Conservation (phyloP, 1,284 basidiomycete genomes). For the Sanghuangporus sanghuang region DNA sequence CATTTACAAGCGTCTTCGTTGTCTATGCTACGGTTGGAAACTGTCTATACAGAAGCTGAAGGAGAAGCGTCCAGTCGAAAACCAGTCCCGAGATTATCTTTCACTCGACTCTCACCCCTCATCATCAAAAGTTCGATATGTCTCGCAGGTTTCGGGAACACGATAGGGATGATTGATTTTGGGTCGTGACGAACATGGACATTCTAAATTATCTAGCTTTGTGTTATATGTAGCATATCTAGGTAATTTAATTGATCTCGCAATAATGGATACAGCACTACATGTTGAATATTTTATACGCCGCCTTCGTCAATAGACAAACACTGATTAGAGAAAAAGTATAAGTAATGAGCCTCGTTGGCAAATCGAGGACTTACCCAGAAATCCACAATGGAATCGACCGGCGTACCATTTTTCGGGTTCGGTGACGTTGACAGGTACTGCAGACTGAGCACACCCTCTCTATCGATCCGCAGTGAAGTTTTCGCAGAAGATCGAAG, state of each 20-base stretch:
- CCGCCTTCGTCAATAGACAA: slow-evolving; percentile 12
- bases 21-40: slow-evolving; percentile 24
- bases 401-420: slow-evolving; percentile 36
- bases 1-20: slow-evolving; percentile 47
- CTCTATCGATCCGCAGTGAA: slow-evolving; percentile 76
- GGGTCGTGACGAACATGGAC: neutral
- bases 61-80: slow-evolving; percentile 23
- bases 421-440: slow-evolving; percentile 75
- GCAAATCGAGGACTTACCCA: slow-evolving; percentile 49
- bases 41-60: slow-evolving; percentile 14
- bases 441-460: slow-evolving; percentile 79
- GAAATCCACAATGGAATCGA: slow-evolving; percentile 77
- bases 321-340: slow-evolving; percentile 1
- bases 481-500: slow-evolving; percentile 80
- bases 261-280: neutral
- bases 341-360: neutral
- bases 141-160: slow-evolving; percentile 76
- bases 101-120: slow-evolving; percentile 68
- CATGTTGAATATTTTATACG: neutral
- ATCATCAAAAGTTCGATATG: slow-evolving; percentile 43
- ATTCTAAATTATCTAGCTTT: neutral
- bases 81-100: slow-evolving; percentile 47
- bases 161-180: slow-evolving; percentile 54
- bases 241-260: neutral
- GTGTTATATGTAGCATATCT: neutral